Evolutionary conservation across 345 rosid species (phyloP), one percentile per base, ranked within the genome.

Genomic region (Theobroma cacao): DNA sequence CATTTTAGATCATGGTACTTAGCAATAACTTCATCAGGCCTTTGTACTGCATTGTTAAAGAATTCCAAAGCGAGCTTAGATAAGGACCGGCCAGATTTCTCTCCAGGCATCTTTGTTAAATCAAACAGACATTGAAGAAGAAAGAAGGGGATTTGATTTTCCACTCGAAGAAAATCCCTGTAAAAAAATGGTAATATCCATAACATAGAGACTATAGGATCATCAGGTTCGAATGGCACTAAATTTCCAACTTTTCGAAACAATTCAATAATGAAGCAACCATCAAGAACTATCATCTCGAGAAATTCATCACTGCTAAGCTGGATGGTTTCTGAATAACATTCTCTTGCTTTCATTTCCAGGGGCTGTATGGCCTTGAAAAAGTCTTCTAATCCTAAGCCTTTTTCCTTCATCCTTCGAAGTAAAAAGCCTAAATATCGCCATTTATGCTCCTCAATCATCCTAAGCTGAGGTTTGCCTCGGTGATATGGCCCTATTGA

Each of bases 371-470:
- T 74, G 7, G 85, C 81, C 56, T 34, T 85, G 61, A 93, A 72
- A 75, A 87, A 78, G 64, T 86, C 87, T 65, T 87, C 91, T 7
- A 93, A 79, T 24, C 56, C 28, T 38, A 90, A 13, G 0, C 81
- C 82, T 40, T n/a, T 78, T 28, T 58, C 43, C 14, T 84, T 17
- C 26, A 84, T 80, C 77, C 98, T 82, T 3, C 75, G 22, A 47
- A 91, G 82, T 28, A 91, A 75, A 43, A 77, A 66, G 20, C 91
- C 86, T 18, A 93, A 71, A 77, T 91, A 93, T 20, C 78, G 80
- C 94, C 98, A 93, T 73, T 93, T 93, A 82, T 93, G 98, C 81
- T 93, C 94, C 74, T 93, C 90, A 24, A 93, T 90, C 91, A 93
- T 91, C 52, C 66, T 58, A 24, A 91, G 87, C 1, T 86, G 84